Conservation (phyloP, 495 filamentous ascomycete species). For the Cairneyella variabilis region DNA sequence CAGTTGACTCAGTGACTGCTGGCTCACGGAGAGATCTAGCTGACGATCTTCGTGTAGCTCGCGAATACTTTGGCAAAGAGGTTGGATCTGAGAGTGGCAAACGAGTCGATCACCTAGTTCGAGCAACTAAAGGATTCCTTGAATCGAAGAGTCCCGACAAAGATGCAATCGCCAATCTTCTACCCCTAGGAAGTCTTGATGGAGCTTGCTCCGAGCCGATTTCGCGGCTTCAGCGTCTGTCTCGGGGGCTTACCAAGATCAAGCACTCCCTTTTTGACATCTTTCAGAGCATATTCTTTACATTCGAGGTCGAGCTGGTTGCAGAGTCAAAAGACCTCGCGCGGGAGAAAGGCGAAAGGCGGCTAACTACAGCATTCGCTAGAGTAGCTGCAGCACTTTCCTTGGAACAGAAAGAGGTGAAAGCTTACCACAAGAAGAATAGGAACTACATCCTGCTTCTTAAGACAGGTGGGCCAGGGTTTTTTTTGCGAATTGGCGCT, state of each 20-base stretch:
- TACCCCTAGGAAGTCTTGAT: not conserved
- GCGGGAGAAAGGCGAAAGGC: not conserved
- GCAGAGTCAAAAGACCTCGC: not conserved
- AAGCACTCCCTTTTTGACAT: not conserved
- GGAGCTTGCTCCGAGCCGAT: not conserved
- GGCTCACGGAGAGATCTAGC: no score
- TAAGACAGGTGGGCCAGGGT: not conserved
- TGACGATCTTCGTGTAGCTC: no score
- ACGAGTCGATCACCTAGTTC: constrained; percentile 3
- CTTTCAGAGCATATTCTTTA: not conserved
- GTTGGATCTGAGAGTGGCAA: not conserved
- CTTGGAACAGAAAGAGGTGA: not conserved
- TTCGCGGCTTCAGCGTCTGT: not conserved
- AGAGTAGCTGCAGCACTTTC: not conserved
- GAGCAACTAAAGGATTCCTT: constrained; percentile 2
- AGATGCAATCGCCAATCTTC: not conserved
- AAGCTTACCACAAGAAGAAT: not conserved
- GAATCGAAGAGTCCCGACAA: not conserved
- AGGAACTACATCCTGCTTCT: not conserved
- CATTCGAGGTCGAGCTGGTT: not conserved
- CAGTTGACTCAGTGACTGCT: no score
- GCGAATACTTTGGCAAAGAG: not conserved
- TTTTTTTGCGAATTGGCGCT: not conserved
- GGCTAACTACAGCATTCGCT: not conserved
- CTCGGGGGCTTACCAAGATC: not conserved